Conservation (phyloP, 2,329 filamentous ascomycete species). For the Madurella fahalii region DNA sequence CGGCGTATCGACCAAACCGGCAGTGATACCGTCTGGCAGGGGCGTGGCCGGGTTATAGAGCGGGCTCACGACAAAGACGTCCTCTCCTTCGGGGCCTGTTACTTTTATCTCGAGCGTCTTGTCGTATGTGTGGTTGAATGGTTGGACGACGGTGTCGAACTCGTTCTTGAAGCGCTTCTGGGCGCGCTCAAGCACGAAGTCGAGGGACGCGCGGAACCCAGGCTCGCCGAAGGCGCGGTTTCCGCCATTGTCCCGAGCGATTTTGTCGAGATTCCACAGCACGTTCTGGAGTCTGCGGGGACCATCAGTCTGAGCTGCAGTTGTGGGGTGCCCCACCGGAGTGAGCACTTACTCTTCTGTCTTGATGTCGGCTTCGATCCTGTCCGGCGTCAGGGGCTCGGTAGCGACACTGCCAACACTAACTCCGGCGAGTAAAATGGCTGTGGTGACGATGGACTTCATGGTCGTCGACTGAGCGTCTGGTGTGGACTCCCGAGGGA, state of each 20-base stretch:
- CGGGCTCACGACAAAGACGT: slow-evolving; percentile 41
- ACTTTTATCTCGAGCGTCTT: slow-evolving; percentile 41
- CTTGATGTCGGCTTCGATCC: slow-evolving; percentile 38
- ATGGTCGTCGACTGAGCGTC: neutral
- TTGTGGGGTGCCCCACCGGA: neutral
- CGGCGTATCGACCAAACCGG: slow-evolving; percentile 35
- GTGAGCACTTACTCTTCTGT: slow-evolving; percentile 33
- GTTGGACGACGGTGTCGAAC: slow-evolving; percentile 43
- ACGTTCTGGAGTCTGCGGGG: slow-evolving; percentile 46
- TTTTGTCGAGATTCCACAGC: slow-evolving; percentile 51
- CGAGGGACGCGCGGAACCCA: slow-evolving; percentile 54
- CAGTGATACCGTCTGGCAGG: slow-evolving; percentile 31
- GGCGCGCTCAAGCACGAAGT: slow-evolving; percentile 50
- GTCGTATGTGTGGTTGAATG: slow-evolving; percentile 45
- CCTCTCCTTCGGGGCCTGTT: slow-evolving; percentile 42
- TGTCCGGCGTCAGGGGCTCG: slow-evolving; percentile 36
- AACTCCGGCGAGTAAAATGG: slow-evolving; percentile 1
- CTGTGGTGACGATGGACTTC: slow-evolving; percentile 9
- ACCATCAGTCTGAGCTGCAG: neutral
- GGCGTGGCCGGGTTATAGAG: slow-evolving; percentile 45
- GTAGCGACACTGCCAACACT: slow-evolving; percentile 25
- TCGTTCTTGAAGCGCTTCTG: slow-evolving; percentile 37
- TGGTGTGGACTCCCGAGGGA: too few species aligned
- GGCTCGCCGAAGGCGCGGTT: slow-evolving; percentile 58
- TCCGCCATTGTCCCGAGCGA: slow-evolving; percentile 52